phyloP scores from a whole-genome alignment of 805 yeast genomes.

The Metschnikowia vanudenii region DNA sequence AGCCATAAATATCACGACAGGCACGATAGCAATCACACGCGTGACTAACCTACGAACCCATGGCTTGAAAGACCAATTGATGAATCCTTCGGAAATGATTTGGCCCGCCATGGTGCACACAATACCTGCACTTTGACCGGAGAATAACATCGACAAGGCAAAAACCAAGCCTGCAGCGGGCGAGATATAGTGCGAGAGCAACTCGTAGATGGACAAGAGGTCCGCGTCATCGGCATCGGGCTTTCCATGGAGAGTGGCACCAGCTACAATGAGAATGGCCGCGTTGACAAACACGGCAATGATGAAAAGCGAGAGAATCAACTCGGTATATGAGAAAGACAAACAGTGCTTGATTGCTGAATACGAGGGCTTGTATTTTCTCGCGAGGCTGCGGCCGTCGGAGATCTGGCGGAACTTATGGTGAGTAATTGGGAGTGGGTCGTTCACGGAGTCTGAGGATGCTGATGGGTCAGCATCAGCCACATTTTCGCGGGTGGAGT shows the following conservation, averaged over 20 bases:
- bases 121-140: constrained; percentile 49
- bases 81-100: constrained; percentile 45
- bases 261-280: constrained; percentile 46
- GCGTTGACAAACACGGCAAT: constrained; percentile 47
- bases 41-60: constrained; percentile 45
- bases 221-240: constrained; percentile 49
- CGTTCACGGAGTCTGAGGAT: constrained; percentile 2
- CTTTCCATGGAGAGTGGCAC: constrained; percentile 39
- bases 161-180: constrained; percentile 46
- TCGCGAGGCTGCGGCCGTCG: constrained; percentile 29
- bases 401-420: constrained; percentile 25
- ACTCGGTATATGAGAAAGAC: constrained; percentile 39
- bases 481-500: background rate
- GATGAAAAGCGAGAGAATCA: constrained; percentile 39
- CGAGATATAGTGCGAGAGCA: constrained; percentile 43
- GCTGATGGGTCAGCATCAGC: background rate
- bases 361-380: constrained; percentile 41
- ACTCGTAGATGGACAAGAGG: constrained; percentile 43
- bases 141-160: constrained; percentile 45
- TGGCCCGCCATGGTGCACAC: constrained; percentile 52
- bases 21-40: constrained; percentile 41
- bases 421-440: constrained; percentile 19
- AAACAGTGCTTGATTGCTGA: constrained; percentile 43
- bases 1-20: constrained; percentile 38
- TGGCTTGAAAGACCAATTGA: constrained; percentile 43